Evolutionary conservation across 2,329 filamentous ascomycete genomes (phyloP), one percentile per base, ranked within the genome.

Genomic region (Colletotrichum cuscutae): DNA sequence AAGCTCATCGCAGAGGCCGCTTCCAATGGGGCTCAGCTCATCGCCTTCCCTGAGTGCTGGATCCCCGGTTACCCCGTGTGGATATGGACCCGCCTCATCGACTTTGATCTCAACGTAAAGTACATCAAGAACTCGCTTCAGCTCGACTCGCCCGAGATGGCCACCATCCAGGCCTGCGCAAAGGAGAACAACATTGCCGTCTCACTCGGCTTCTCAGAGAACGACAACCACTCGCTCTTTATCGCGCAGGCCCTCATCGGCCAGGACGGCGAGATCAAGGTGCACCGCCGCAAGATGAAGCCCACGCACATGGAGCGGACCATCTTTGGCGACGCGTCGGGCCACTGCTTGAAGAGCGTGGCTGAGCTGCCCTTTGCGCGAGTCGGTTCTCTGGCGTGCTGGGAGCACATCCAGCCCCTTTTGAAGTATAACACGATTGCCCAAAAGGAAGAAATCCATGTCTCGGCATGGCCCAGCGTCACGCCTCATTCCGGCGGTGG

Each of bases 331-430:
- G 70, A 72, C 13, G 70, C 65, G 13, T 72, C 63, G 5, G 72
- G 68, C 1, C 67, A 74, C 19, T 74, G 68, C 49, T 24, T 71
- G 19, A 84, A 84, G 72, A 85, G 84, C 52, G 89, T 90, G 0
- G 83, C 85, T 5, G 82, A 87, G 53, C 85, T 86, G 1, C 81
- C 83, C 1, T 86, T 88, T 61, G 88, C 87, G 2, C 85, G 85
- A 4, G 82, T 90, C 5, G 89, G 88, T 0, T 85, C 85, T 4
- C 80, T 90, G 30, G 89, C 88, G 75, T 89, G 88, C 79, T 90
- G 87, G 86, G 87, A 89, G 76, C 86, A 91, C 73, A 86, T 88
- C 77, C 89, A 88, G 78, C 88, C 84, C 6, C 85, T 87, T 77
- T 81, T 85, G 76, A 60, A 72, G 80, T 72, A 75, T 4, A 77